These are phyloP conservation scores for Scedosporium boydii DNA, from an alignment of 2,329 filamentous ascomycete species.

Conservation along the genomic window DNA sequence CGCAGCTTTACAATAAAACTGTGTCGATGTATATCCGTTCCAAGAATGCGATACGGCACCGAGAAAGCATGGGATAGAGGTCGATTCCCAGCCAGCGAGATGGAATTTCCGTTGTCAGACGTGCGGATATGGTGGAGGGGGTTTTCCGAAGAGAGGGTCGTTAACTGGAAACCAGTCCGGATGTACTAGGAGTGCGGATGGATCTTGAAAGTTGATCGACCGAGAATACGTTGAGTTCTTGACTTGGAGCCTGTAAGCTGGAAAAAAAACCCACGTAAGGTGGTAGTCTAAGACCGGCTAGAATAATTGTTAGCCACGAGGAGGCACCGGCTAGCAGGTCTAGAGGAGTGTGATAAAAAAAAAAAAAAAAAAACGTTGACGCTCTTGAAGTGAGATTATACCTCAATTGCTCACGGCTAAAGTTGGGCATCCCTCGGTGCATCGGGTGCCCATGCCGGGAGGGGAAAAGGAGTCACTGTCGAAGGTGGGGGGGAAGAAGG, in stretches of 20 bases:
- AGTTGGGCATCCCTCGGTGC: not conserved
- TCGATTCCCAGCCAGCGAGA: not conserved
- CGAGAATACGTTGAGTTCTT: no score
- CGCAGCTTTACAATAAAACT: not conserved
- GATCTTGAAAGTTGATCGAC: no score
- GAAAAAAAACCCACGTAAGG: no score
- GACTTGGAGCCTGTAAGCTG: no score
- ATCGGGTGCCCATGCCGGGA: not conserved
- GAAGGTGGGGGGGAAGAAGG: not conserved
- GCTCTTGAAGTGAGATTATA: not conserved
- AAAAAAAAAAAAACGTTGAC: not conserved
- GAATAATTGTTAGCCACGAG: no score
- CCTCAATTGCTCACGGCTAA: not conserved
- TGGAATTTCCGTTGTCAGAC: not conserved
- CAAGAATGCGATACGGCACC: not conserved
- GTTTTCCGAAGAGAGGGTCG: not conserved
- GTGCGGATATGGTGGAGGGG: not conserved
- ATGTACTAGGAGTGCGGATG: not conserved
- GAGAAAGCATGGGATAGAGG: not conserved
- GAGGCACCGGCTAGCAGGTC: not conserved
- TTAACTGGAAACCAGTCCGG: not conserved
- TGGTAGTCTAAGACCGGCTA: no score
- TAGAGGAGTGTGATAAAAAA: not conserved
- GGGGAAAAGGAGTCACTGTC: not conserved
- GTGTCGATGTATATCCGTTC: not conserved